A percentile compares a stretch with the other conserved stretches of the same genome.
Conservation (phyloP, 768 basidiomycete species). For the Suillus discolor region DNA sequence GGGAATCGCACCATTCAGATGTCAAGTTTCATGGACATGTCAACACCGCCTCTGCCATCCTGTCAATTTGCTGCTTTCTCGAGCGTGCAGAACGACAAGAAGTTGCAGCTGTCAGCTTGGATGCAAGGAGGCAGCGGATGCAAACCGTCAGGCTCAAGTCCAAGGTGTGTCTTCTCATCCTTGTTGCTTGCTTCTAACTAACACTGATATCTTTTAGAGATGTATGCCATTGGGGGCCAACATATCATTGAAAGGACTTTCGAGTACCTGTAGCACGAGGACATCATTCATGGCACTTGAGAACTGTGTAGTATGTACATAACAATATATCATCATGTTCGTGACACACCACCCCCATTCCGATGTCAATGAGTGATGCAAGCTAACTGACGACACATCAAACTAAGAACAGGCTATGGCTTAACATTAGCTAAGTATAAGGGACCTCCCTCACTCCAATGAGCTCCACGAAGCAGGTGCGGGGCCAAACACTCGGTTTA, state of each 20-base stretch:
- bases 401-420: too few species aligned
- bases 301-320: not conserved
- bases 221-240: too few species aligned
- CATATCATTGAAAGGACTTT: too few species aligned
- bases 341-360: not conserved
- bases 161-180: not conserved
- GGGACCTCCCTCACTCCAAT: not conserved
- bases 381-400: too few species aligned
- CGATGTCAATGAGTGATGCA: not conserved
- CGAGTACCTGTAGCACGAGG: too few species aligned
- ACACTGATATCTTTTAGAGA: too few species aligned
- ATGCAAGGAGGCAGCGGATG: not conserved
- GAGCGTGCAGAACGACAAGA: not conserved
- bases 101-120: not conserved
- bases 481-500: not conserved
- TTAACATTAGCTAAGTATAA: not conserved
- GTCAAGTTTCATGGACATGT: too few species aligned
- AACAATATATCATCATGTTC: not conserved
- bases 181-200: too few species aligned
- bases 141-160: not conserved
- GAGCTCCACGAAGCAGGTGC: too few species aligned
- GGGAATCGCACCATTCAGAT: too few species aligned
- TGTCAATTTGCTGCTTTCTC: not conserved
- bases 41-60: not conserved
- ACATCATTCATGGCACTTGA: not conserved